Percentiles rank a stretch among this genome's conserved stretches.
Conservation (phyloP, 805 yeast genomes). For the Yarrowia keelungensis region DNA sequence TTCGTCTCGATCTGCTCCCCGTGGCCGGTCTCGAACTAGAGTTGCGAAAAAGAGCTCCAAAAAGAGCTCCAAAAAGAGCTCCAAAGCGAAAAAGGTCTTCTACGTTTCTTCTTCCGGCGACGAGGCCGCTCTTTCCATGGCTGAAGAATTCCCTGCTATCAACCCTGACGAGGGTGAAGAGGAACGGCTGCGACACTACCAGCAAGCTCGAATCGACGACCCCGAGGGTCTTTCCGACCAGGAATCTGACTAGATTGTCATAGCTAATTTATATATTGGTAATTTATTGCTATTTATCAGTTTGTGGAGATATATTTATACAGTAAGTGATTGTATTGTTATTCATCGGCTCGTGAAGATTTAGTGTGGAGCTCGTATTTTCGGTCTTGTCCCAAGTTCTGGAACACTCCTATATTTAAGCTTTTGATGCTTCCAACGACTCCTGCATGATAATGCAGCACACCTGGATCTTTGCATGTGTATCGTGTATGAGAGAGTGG, state of each 20-base stretch:
- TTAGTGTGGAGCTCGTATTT: neutral
- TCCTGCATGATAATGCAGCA: constrained; percentile 23
- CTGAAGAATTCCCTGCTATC: constrained; percentile 5
- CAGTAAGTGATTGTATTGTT: neutral
- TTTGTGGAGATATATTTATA: neutral
- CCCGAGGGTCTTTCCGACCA: neutral
- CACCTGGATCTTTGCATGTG: neutral
- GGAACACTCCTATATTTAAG: neutral
- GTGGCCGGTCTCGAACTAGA: neutral
- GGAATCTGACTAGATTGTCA: neutral
- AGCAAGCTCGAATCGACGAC: neutral
- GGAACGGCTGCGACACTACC: neutral
- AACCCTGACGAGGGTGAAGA: neutral
- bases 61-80: too few species aligned
- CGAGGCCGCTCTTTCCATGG: neutral
- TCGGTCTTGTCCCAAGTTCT: neutral
- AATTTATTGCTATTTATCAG: neutral
- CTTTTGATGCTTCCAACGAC: neutral
- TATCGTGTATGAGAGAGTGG: neutral
- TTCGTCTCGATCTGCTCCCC: neutral
- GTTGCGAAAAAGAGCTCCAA: too few species aligned
- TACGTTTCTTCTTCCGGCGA: neutral
- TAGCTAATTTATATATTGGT: neutral
- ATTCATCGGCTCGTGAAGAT: neutral
- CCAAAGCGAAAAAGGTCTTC: too few species aligned